Conservation (phyloP, 2,329 filamentous ascomycete genomes). For the Colletotrichum lentis region DNA sequence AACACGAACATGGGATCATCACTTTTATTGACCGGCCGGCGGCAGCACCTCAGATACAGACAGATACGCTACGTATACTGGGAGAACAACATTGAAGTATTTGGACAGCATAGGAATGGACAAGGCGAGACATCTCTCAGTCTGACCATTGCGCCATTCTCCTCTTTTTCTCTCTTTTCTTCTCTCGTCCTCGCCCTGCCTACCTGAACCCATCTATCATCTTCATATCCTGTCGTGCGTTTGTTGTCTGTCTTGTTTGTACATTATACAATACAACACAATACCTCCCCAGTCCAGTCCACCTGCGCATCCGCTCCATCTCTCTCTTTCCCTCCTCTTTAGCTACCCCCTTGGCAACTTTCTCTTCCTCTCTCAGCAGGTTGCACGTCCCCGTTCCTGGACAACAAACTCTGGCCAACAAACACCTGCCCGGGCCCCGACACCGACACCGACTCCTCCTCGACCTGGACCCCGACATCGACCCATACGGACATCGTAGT, state of each 20-base stretch:
- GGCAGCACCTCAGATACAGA: not conserved
- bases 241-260: constrained; percentile 13
- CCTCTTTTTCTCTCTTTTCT: not conserved
- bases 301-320: not conserved
- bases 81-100: not conserved
- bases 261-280: not conserved
- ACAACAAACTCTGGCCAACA: not conserved
- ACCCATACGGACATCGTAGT: not conserved
- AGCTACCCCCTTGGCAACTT: not conserved
- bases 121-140: not conserved
- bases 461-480: not conserved
- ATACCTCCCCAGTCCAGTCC: not conserved
- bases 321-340: not conserved
- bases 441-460: constrained; percentile 1
- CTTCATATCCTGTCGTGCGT: not conserved
- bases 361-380: not conserved
- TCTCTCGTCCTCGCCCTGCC: no score
- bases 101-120: constrained; percentile 4
- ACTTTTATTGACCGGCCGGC: not conserved
- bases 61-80: not conserved
- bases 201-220: not conserved
- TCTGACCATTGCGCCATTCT: constrained; percentile 5
- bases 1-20: not conserved
- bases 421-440: not conserved
- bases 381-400: not conserved